A percentile compares a stretch with the other conserved stretches of the same genome.
Conservation (phyloP, 106 monocot genomes). For the Allium sativum region DNA sequence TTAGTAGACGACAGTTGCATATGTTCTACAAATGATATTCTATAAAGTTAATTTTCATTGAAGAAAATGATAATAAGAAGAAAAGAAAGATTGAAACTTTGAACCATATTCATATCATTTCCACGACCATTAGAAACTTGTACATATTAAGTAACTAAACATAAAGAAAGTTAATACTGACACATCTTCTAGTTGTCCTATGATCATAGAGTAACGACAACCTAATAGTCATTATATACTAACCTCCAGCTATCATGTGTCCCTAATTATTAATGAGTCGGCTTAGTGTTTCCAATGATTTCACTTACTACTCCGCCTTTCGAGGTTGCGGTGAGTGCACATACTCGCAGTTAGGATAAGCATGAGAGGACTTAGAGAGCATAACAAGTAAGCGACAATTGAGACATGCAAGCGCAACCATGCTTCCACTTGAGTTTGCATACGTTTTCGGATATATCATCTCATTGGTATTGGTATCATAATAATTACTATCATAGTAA, state of each 20-base stretch:
- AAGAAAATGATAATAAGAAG: no score
- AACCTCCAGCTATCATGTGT: neutral
- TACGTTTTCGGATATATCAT: neutral
- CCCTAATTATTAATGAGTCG: conserved; percentile 35
- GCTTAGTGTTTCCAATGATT: conserved; percentile 68
- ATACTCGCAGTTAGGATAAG: conserved; percentile 94
- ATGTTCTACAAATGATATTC: no score
- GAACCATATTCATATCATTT: no score
- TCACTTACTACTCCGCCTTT: conserved; percentile 8
- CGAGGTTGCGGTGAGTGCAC: conserved; percentile 38
- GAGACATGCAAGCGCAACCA: conserved; percentile 66
- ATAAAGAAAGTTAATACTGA: neutral
- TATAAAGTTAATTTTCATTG: no score
- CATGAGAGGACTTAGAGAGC: conserved; percentile 67
- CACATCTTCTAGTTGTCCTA: conserved; percentile 2
- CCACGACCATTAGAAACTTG: neutral
- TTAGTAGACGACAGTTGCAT: no score
- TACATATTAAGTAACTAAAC: neutral
- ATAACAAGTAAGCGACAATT: conserved; percentile 91
- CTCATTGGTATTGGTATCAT: neutral
- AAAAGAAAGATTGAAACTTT: no score
- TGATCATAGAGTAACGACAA: conserved; percentile 6
- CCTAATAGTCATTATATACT: neutral
- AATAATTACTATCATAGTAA: no score
- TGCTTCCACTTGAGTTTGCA: conserved; percentile 20